Percentiles rank a stretch among this genome's conserved stretches.
phyloP scores from a whole-genome alignment of 176 grass and related monocot genomes.

The Areca catechu region DNA sequence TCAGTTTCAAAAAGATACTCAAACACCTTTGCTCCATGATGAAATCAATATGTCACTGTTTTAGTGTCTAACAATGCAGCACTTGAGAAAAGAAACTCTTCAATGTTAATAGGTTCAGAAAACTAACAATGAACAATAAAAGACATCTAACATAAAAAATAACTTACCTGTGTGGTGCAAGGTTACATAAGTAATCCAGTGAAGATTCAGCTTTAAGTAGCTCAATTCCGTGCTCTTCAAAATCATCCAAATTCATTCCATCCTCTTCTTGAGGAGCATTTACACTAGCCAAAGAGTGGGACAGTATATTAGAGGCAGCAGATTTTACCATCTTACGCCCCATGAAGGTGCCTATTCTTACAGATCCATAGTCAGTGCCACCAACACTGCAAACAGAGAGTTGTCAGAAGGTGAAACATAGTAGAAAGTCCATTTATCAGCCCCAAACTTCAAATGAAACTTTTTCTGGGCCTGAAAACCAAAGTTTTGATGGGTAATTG shows the following conservation, averaged over 20 bases:
- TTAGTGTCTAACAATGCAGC: no score
- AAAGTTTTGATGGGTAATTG: no score
- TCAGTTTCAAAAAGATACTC: no score
- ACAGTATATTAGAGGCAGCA: slow-evolving; percentile 53
- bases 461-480: no score
- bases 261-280: slow-evolving; percentile 24
- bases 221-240: slow-evolving; percentile 64
- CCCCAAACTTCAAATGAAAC: no score
- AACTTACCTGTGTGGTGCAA: slow-evolving; percentile 70
- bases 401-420: no score
- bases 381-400: slow-evolving; percentile 59
- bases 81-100: no score
- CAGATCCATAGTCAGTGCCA: slow-evolving; percentile 93
- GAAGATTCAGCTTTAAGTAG: slow-evolving; percentile 80
- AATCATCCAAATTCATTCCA: slow-evolving; percentile 48
- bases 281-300: slow-evolving; percentile 31
- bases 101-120: no score
- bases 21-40: no score
- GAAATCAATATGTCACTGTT: no score
- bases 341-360: slow-evolving; percentile 93
- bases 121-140: no score
- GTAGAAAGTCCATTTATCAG: no score
- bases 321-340: slow-evolving; percentile 81
- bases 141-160: background rate
- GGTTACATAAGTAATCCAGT: slow-evolving; percentile 81